Conservation (phyloP, 1,139 yeast species). For the Candida sanyaensis region DNA sequence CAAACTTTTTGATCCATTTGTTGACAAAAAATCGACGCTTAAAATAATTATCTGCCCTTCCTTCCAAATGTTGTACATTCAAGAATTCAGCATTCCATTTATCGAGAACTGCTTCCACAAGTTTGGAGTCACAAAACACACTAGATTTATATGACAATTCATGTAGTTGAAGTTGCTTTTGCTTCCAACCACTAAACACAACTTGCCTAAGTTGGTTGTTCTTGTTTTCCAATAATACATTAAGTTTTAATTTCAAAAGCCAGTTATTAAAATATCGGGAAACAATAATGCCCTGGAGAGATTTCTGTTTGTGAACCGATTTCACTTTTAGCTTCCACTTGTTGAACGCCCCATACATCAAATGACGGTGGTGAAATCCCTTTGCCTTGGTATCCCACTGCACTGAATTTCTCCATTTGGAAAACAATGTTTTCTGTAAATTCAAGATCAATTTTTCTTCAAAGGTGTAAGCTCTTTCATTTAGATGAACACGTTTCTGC, state of each 20-base stretch:
- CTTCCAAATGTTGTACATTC: background rate
- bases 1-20: constrained; percentile 10
- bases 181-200: constrained; percentile 5
- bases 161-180: background rate
- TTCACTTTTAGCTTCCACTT: constrained; percentile 18
- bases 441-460: constrained; percentile 1
- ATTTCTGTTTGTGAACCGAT: background rate
- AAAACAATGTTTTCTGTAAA: constrained; percentile 7
- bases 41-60: background rate
- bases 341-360: constrained; percentile 7
- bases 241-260: constrained; percentile 13
- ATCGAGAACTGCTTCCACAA: background rate
- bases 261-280: constrained; percentile 2
- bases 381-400: constrained; percentile 14
- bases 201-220: background rate
- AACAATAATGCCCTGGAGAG: constrained; percentile 4
- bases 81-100: constrained; percentile 1
- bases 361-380: constrained; percentile 11
- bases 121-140: background rate
- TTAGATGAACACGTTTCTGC: constrained; percentile 16
- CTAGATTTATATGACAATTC: background rate
- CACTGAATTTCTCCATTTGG: constrained; percentile 18
- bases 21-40: constrained; percentile 11
- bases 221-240: constrained; percentile 10
- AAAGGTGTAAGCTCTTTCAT: constrained; percentile 8